Evolutionary conservation across 306 rosid species (phyloP), one percentile per base, ranked within the genome.

Genomic region (Vigna mungo): DNA sequence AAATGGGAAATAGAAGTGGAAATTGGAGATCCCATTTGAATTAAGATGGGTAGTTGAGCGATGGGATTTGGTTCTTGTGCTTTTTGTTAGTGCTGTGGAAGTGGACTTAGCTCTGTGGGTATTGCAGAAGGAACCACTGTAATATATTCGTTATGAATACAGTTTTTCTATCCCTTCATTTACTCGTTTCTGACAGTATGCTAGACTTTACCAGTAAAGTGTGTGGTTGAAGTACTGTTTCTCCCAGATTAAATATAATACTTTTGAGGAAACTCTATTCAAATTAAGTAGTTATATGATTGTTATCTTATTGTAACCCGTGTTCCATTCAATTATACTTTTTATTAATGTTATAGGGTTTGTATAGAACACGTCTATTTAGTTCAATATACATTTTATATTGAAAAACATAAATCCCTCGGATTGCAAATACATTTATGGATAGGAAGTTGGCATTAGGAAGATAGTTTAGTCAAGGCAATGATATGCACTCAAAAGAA

Each of bases 331-430:
- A 32, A 36, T 65, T 23, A 2, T 17, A 49, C 41, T 53, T 60
- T 13, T 36, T 46, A 55, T 49, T 63, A 77, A 18, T 32, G 53
- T 61, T 74, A 34, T 4, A 1, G 55, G 62, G 58, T 39, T 27
- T 32, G 48, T 46, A 37, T 54, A 9, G 18, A 62, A 25, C 18
- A 36, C 20, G 9, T 59, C 27, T 59, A 65, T 47, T 61, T 80
- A 54, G 62, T 41, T 75, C 20, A 20, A 30, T 75, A 37, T 51
- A 18, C 32, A 55, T 81, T 56, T 74, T 77, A 25, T 18, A 7
- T 67, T n/a, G 18, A 67, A 59, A 23, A 44, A 25, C 15, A 66
- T 3, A 18, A 78, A 15, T 49, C 10, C 15, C 10, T 64, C 32
- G 68, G 37, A 49, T 80, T 46, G 58, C 71, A 37, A 25, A 49